These are phyloP conservation scores for Raffaelea deltoideospora DNA, from an alignment of 2,329 filamentous ascomycete genomes.

Conservation along the genomic window DNA sequence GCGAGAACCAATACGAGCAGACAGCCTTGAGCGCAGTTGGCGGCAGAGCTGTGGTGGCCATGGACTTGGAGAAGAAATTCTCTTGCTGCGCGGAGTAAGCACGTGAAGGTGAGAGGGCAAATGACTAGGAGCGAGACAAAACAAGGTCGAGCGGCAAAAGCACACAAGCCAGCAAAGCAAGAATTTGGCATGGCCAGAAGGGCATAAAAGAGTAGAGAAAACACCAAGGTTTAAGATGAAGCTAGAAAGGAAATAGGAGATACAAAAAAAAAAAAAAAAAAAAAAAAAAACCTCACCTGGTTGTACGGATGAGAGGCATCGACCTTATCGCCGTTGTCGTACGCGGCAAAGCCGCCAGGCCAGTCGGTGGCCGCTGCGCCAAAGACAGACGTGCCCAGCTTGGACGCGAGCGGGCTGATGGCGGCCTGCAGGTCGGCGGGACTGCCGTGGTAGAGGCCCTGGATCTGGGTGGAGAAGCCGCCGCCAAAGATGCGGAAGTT, in stretches of 20 bases:
- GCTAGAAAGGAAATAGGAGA: too few relatives aligned
- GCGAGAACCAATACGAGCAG: conserved; percentile 14
- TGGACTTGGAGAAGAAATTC: conserved; percentile 17
- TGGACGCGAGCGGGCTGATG: conserved; percentile 11
- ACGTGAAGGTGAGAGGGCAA: not conserved
- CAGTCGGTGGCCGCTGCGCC: conserved; percentile 12
- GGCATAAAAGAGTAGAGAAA: too few relatives aligned
- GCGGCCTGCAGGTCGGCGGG: conserved; percentile 7
- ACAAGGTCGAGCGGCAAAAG: too few relatives aligned
- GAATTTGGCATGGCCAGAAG: too few relatives aligned
- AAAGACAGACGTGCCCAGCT: conserved; percentile 11
- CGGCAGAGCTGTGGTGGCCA: conserved; percentile 14
- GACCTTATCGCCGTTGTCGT: conserved; percentile 15
- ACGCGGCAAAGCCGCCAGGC: conserved; percentile 16
- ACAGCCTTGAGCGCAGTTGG: conserved; percentile 11
- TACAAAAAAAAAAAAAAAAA: not conserved
- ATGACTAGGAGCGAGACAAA: too few relatives aligned
- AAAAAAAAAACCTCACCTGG: conserved; percentile 2
- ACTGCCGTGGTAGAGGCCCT: conserved; percentile 15
- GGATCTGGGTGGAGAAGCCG: conserved; percentile 11
- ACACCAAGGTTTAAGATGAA: too few relatives aligned
- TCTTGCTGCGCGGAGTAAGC: conserved; percentile 10
- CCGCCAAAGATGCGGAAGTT: conserved; percentile 16
- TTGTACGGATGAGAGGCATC: conserved; percentile 14
- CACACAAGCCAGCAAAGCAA: too few relatives aligned